Percentiles rank a stretch among this genome's conserved stretches.
Conservation (phyloP, 441 rosid species). For the Theobroma grandiflorum region DNA sequence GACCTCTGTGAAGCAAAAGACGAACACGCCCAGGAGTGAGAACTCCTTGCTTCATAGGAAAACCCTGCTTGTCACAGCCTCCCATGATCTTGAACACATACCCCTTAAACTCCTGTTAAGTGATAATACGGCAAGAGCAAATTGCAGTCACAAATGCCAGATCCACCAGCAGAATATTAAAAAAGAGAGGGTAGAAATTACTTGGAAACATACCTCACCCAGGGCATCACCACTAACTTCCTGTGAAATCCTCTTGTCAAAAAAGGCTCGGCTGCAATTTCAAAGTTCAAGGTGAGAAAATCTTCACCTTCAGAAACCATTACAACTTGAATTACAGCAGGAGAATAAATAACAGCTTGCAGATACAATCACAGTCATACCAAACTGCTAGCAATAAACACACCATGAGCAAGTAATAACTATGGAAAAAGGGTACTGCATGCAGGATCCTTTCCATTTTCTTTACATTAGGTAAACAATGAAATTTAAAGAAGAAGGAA, state of each 20-base stretch:
- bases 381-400: neutral
- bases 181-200: neutral
- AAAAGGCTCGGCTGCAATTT: constrained; percentile 54
- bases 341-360: neutral
- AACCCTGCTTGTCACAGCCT: constrained; percentile 71
- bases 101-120: constrained; percentile 60
- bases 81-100: constrained; percentile 69
- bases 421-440: neutral
- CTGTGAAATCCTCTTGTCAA: constrained; percentile 66
- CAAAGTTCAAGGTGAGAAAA: neutral
- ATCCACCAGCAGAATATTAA: neutral
- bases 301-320: neutral
- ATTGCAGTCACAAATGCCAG: neutral
- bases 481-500: neutral
- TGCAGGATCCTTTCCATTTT: neutral
- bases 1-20: constrained; percentile 57
- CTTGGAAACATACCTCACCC: constrained; percentile 48
- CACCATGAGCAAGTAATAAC: neutral
- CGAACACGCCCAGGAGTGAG: constrained; percentile 59
- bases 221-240: constrained; percentile 66
- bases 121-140: neutral
- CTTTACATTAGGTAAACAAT: neutral
- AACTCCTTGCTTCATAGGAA: constrained; percentile 76
- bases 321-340: neutral
- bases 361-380: neutral